phyloP scores from a whole-genome alignment of 441 rosid genomes.

The Breynia disticha region DNA sequence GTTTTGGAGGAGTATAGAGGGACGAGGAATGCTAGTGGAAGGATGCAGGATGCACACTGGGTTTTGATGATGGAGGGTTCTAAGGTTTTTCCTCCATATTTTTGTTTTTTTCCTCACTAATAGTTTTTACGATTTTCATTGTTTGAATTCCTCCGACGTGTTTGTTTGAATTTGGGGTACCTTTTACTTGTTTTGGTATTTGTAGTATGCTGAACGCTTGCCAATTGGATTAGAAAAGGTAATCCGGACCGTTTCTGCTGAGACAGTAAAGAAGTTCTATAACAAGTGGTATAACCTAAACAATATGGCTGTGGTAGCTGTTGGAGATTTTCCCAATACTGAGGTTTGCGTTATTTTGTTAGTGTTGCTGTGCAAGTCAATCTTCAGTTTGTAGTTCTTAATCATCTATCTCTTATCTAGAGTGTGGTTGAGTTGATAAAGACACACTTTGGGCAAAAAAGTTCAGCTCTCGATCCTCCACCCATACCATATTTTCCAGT shows the following conservation, averaged over 20 bases:
- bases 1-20: conserved; percentile 93
- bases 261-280: conserved; percentile 65
- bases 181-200: conserved; percentile 4
- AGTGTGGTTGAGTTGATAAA: conserved; percentile 77
- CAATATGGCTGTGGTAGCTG: conserved; percentile 89
- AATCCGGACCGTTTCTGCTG: conserved; percentile 71
- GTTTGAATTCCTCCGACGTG: too few species aligned
- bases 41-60: conserved; percentile 94
- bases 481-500: conserved; percentile 53
- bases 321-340: conserved; percentile 87
- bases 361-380: conserved; percentile 8
- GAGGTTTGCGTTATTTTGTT: conserved; percentile 36
- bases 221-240: conserved; percentile 93
- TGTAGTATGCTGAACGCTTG: conserved; percentile 89
- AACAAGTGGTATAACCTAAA: conserved; percentile 76
- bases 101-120: too few species aligned
- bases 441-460: conserved; percentile 60
- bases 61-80: conserved; percentile 79
- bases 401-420: conserved; percentile 26
- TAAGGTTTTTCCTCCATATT: conserved; percentile 32
- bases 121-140: too few species aligned
- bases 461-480: conserved; percentile 35
- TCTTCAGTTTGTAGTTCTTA: conserved; percentile 16
- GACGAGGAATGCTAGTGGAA: conserved; percentile 72
- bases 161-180: neutral